phyloP scores from a whole-genome alignment of 2,329 filamentous ascomycete species.

The Leptoxyphium fumago region DNA sequence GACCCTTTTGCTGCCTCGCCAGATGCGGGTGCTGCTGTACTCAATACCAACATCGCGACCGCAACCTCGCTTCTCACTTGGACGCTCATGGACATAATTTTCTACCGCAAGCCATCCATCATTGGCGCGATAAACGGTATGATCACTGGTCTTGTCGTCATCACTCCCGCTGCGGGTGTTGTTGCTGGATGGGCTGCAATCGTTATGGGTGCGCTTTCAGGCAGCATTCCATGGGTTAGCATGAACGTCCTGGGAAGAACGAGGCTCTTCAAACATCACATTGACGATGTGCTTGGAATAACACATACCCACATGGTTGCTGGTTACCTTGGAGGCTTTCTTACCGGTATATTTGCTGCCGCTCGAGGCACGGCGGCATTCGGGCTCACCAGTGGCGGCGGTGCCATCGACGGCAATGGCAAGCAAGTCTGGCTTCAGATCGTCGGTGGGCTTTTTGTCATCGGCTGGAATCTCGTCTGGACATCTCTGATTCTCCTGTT shows the following conservation, averaged over 20 bases:
- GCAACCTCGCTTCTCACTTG: slow-evolving; percentile 34
- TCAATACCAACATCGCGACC: slow-evolving; percentile 37
- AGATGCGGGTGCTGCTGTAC: slow-evolving; percentile 36
- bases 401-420: slow-evolving; percentile 37
- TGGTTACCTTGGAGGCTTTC: slow-evolving; percentile 31
- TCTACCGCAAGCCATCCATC: slow-evolving; percentile 35
- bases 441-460: slow-evolving; percentile 34
- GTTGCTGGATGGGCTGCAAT: slow-evolving; percentile 38
- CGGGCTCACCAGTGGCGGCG: slow-evolving; percentile 29
- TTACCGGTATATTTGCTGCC: slow-evolving; percentile 33
- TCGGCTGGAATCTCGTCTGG: slow-evolving; percentile 38
- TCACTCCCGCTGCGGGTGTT: slow-evolving; percentile 37
- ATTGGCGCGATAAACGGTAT: slow-evolving; percentile 37
- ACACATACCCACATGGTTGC: slow-evolving; percentile 36
- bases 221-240: slow-evolving; percentile 32
- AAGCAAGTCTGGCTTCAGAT: slow-evolving; percentile 36
- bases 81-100: slow-evolving; percentile 31
- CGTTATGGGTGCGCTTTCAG: slow-evolving; percentile 30
- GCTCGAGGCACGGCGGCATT: slow-evolving; percentile 33
- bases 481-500: slow-evolving; percentile 35
- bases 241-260: slow-evolving; percentile 35
- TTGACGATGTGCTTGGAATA: slow-evolving; percentile 39
- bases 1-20: slow-evolving; percentile 37
- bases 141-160: slow-evolving; percentile 38
- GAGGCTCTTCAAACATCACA: slow-evolving; percentile 43